These are phyloP conservation scores for Waitea zeae DNA, from an alignment of 1,284 basidiomycete species.

Conservation along the genomic window DNA sequence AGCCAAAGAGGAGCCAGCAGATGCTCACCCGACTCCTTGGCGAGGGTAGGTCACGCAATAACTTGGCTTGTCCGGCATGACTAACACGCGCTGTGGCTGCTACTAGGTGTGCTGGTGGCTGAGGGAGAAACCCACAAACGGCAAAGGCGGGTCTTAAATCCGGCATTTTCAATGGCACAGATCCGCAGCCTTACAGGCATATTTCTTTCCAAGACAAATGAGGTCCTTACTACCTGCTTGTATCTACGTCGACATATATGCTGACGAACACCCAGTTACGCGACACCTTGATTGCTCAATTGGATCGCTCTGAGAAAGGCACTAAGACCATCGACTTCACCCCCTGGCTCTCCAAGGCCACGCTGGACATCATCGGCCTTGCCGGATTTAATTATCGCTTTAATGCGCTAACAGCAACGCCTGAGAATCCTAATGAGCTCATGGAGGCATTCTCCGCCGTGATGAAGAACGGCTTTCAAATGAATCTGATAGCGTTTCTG, in stretches of 20 bases:
- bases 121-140: slow-evolving; percentile 14
- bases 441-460: slow-evolving; percentile 16
- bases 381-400: slow-evolving; percentile 13
- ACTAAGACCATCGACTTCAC: slow-evolving; percentile 16
- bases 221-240: slow-evolving; percentile 8
- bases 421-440: slow-evolving; percentile 13
- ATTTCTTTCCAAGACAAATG: slow-evolving; percentile 15
- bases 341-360: slow-evolving; percentile 21
- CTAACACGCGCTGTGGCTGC: no score
- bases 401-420: slow-evolving; percentile 6
- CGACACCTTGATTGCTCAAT: slow-evolving; percentile 7
- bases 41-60: no score
- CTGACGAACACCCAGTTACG: slow-evolving; percentile 7
- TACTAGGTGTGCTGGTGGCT: slow-evolving; percentile 26
- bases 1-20: slow-evolving; percentile 18
- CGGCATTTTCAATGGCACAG: slow-evolving; percentile 17
- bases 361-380: slow-evolving; percentile 29
- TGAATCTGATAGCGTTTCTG: background rate
- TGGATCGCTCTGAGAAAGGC: slow-evolving; percentile 5
- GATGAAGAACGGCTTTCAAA: slow-evolving; percentile 24
- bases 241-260: background rate
- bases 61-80: no score
- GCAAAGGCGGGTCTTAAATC: slow-evolving; percentile 9
- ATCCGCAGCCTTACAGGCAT: slow-evolving; percentile 16
- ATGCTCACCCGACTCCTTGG: slow-evolving; percentile 25